These are phyloP conservation scores for Triglochin maritima DNA, from an alignment of 106 monocot genomes.

Conservation along the genomic window DNA sequence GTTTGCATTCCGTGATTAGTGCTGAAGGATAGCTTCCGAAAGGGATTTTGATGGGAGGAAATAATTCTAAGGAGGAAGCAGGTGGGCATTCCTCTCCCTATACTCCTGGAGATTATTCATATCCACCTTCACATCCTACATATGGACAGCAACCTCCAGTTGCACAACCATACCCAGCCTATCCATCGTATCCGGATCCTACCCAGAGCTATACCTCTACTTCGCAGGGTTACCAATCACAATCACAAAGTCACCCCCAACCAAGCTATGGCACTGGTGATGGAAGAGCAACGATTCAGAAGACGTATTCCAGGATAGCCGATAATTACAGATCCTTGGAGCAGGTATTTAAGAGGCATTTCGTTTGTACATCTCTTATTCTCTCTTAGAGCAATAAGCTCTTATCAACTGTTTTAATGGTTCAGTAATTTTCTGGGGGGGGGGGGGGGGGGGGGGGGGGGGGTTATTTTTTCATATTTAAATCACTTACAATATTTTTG, in stretches of 20 bases:
- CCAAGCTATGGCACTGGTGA: conserved; percentile 1
- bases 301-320: conserved; percentile 64
- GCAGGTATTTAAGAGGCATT: conserved; percentile 26
- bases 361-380: background rate
- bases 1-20: background rate
- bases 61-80: conserved; percentile 2
- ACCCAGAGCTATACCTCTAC: background rate
- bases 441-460: no score
- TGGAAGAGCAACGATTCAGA: conserved; percentile 30
- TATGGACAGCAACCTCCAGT: background rate
- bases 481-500: conserved; percentile 2
- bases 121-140: background rate
- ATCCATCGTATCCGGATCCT: conserved; percentile 3
- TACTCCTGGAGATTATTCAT: background rate
- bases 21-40: no score
- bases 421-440: no score
- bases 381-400: background rate
- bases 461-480: no score
- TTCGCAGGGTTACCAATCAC: conserved; percentile 1
- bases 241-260: background rate
- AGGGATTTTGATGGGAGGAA: background rate
- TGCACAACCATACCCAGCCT: conserved; percentile 2
- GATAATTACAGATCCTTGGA: conserved; percentile 69
- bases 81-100: background rate
- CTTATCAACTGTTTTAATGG: no score